Conservation (phyloP, 2,329 filamentous ascomycete species). For the Exserohilum turcica region DNA sequence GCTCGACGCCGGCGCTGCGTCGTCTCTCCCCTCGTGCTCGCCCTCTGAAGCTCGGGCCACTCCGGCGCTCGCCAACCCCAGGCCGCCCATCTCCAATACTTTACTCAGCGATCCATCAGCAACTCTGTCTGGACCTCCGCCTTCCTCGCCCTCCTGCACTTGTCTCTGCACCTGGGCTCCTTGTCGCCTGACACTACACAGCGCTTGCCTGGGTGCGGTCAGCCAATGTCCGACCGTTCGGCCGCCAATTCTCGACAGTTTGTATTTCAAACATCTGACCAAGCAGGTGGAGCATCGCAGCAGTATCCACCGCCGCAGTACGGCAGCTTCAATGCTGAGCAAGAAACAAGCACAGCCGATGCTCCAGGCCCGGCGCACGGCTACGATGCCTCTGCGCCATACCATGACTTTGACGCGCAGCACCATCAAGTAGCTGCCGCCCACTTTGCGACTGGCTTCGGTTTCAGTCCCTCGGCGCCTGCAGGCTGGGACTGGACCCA, state of each 20-base stretch:
- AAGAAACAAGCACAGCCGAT: conserved; percentile 30
- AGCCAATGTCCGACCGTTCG: conserved; percentile 39
- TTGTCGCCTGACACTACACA: conserved; percentile 21
- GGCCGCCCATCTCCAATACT: conserved; percentile 4
- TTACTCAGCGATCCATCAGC: conserved; percentile 15
- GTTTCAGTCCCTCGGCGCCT: conserved; percentile 32
- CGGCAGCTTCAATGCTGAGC: conserved; percentile 35
- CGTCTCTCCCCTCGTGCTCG: background rate
- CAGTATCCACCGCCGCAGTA: conserved; percentile 25
- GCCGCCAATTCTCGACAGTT: conserved; percentile 33
- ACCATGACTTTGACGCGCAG: conserved; percentile 24
- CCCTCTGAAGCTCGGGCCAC: background rate
- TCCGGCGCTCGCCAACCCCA: background rate
- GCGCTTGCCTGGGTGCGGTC: conserved; percentile 16
- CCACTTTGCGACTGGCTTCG: conserved; percentile 24
- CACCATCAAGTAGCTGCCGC: conserved; percentile 24
- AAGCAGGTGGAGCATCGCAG: conserved; percentile 30
- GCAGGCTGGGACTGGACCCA: conserved; percentile 49
- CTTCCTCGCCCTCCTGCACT: background rate
- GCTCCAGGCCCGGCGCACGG: conserved; percentile 19
- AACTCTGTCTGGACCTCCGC: background rate
- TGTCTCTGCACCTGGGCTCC: conserved; percentile 2
- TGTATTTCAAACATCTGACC: conserved; percentile 44
- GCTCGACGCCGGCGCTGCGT: background rate
- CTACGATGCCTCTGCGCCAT: conserved; percentile 27